Percentiles rank a stretch among this genome's conserved stretches.
Evolutionary conservation across 2,329 filamentous ascomycete species (phyloP).

Genomic region (Nigrospora sphaerica): DNA sequence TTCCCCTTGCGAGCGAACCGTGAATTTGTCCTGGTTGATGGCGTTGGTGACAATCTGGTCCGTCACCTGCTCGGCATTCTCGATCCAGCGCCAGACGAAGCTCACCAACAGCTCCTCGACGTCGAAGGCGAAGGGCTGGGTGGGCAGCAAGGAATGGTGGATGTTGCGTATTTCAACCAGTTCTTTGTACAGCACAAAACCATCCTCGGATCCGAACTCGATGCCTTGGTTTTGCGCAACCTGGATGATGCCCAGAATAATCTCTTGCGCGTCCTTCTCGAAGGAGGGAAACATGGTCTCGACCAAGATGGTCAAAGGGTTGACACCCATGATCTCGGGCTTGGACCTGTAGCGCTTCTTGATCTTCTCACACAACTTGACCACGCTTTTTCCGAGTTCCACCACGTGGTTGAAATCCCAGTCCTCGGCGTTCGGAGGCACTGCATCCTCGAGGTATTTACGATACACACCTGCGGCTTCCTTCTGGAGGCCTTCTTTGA

Average conservation of each 20-base stretch:
- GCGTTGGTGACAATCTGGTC: slow-evolving; percentile 82
- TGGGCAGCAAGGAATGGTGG: slow-evolving; percentile 67
- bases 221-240: slow-evolving; percentile 60
- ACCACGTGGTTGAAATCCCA: slow-evolving; percentile 93
- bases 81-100: slow-evolving; percentile 96
- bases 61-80: slow-evolving; percentile 70
- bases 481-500: slow-evolving; percentile 64
- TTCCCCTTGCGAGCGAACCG: slow-evolving; percentile 59
- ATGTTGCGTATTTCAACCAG: slow-evolving; percentile 78
- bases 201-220: slow-evolving; percentile 83
- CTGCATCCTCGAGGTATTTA: slow-evolving; percentile 67
- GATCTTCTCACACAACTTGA: slow-evolving; percentile 79
- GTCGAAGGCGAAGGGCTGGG: slow-evolving; percentile 73
- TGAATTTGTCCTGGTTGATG: slow-evolving; percentile 83
- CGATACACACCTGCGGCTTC: slow-evolving; percentile 77
- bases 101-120: slow-evolving; percentile 80
- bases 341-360: slow-evolving; percentile 88
- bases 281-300: slow-evolving; percentile 83
- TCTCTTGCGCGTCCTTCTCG: slow-evolving; percentile 79
- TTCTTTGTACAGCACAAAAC: slow-evolving; percentile 88
- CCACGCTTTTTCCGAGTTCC: slow-evolving; percentile 77
- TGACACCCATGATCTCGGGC: slow-evolving; percentile 75
- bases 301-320: slow-evolving; percentile 62
- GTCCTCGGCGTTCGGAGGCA: slow-evolving; percentile 71
- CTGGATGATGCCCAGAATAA: slow-evolving; percentile 75